Evolutionary conservation across 2,329 filamentous ascomycete genomes (phyloP).

Genomic region (Ascochyta lentis): DNA sequence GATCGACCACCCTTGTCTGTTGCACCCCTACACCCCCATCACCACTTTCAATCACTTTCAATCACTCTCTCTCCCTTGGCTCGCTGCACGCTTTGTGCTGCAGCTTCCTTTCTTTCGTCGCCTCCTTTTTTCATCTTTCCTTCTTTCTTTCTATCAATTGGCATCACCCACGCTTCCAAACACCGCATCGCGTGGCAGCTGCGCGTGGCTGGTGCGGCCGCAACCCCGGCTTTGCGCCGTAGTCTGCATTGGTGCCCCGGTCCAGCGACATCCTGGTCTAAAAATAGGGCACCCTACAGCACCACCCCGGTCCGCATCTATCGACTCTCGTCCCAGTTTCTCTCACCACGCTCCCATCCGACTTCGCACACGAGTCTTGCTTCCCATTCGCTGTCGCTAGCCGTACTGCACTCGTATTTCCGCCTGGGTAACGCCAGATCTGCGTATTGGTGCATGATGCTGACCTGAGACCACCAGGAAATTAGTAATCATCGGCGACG

Average conservation of each 20-base stretch:
- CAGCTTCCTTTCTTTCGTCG: neutral
- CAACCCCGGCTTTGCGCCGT: constrained; percentile 40
- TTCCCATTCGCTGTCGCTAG: constrained; percentile 19
- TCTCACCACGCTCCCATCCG: constrained; percentile 22
- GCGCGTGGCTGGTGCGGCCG: neutral
- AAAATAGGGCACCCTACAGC: constrained; percentile 45
- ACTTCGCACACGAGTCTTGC: constrained; percentile 14
- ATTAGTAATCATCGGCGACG: constrained; percentile 94
- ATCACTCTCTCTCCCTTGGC: neutral
- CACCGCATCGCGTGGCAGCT: constrained; percentile 1
- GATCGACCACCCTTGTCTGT: constrained; percentile 4
- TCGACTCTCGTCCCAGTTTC: constrained; percentile 38
- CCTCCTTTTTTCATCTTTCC: neutral
- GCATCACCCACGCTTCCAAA: constrained; percentile 1
- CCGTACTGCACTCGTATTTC: constrained; percentile 11
- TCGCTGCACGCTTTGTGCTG: neutral
- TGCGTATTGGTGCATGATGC: constrained; percentile 23
- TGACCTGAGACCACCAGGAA: constrained; percentile 67
- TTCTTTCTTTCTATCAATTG: neutral
- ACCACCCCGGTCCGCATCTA: constrained; percentile 43
- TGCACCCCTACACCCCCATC: constrained; percentile 2
- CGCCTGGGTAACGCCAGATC: constrained; percentile 21
- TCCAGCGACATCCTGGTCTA: constrained; percentile 43
- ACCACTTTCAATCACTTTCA: neutral
- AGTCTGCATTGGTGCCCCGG: constrained; percentile 49